Percentiles rank a stretch among this genome's conserved stretches.
Evolutionary conservation across 78 protist genomes (phyloP).

Genomic region (Emiliania huxleyi): DNA sequence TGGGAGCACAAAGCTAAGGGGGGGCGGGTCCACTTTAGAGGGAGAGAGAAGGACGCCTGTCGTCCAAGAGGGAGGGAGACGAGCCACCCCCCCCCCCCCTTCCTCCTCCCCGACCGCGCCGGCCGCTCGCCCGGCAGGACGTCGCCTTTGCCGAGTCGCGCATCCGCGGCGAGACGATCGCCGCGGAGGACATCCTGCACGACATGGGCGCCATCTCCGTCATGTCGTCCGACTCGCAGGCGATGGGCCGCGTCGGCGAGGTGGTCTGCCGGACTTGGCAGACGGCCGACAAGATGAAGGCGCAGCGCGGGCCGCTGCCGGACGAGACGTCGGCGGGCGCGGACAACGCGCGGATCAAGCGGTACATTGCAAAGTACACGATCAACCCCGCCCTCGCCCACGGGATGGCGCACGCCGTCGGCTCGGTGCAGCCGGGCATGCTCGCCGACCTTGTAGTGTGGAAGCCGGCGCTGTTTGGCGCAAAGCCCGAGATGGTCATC

Average conservation of each 20-base stretch:
- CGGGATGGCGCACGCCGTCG: constrained; percentile 43
- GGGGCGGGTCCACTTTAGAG: too few species aligned
- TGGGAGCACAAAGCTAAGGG: too few species aligned
- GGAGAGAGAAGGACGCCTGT: too few species aligned
- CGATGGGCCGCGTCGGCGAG: constrained; percentile 61
- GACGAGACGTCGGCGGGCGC: background rate
- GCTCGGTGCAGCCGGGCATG: constrained; percentile 20
- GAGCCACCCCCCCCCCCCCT: too few species aligned
- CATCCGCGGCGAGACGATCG: constrained; percentile 42
- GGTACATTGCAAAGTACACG: constrained; percentile 59
- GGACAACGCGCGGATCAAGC: constrained; percentile 39
- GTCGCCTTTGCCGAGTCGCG: constrained; percentile 50
- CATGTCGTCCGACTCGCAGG: constrained; percentile 60
- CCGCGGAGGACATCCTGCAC: constrained; percentile 61
- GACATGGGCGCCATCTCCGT: constrained; percentile 56
- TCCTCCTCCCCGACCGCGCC: too few species aligned
- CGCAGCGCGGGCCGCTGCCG: constrained; percentile 46
- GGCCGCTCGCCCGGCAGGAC: too few species aligned
- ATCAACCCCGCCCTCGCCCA: constrained; percentile 59
- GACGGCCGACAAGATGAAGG: constrained; percentile 63
- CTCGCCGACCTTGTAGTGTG: constrained; percentile 52
- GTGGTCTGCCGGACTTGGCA: constrained; percentile 50
- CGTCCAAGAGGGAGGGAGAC: too few species aligned
- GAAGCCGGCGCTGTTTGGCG: constrained; percentile 49
- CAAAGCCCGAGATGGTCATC: constrained; percentile 55